Percentiles rank a stretch among this genome's conserved stretches.
These are phyloP conservation scores for Penicillium sclerotiorum DNA, from an alignment of 2,329 filamentous ascomycete species.

Conservation along the genomic window DNA sequence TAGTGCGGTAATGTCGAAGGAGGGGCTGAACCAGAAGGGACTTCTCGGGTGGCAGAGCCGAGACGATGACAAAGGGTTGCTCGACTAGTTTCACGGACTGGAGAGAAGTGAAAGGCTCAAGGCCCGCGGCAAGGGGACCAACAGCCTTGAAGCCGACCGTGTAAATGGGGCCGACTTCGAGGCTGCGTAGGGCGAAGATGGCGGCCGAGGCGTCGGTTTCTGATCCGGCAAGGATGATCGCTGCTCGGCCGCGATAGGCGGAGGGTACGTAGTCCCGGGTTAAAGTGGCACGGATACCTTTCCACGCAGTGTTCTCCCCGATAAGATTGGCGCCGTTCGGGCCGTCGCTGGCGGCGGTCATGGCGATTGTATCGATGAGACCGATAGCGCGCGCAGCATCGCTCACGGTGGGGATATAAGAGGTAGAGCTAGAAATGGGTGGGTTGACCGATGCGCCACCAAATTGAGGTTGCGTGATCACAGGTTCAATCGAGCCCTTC, in stretches of 20 bases:
- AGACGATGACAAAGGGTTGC: slow-evolving; percentile 79
- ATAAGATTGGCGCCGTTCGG: slow-evolving; percentile 52
- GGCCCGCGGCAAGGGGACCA: slow-evolving; percentile 62
- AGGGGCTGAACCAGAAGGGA: slow-evolving; percentile 76
- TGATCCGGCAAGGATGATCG: slow-evolving; percentile 72
- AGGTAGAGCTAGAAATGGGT: slow-evolving; percentile 61
- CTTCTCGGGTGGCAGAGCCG: slow-evolving; percentile 76
- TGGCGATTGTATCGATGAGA: slow-evolving; percentile 78
- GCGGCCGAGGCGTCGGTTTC: slow-evolving; percentile 76
- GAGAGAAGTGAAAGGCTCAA: slow-evolving; percentile 67
- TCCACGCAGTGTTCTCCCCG: slow-evolving; percentile 83
- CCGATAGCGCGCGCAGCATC: slow-evolving; percentile 78
- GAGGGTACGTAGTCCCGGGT: slow-evolving; percentile 81
- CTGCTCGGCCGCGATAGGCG: slow-evolving; percentile 74
- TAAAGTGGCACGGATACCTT: slow-evolving; percentile 78
- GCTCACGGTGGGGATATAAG: slow-evolving; percentile 67
- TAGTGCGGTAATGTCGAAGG: slow-evolving; percentile 67
- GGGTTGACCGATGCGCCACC: slow-evolving; percentile 82
- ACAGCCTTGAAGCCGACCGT: slow-evolving; percentile 76
- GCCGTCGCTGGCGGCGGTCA: slow-evolving; percentile 48
- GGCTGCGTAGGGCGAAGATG: slow-evolving; percentile 75
- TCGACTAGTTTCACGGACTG: slow-evolving; percentile 80
- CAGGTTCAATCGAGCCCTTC: slow-evolving; percentile 68
- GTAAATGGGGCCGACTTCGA: slow-evolving; percentile 77
- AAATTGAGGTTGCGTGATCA: slow-evolving; percentile 73